Base-by-base conservation (phyloP, 306 rosid species). In the Castanea mollissima region DNA sequence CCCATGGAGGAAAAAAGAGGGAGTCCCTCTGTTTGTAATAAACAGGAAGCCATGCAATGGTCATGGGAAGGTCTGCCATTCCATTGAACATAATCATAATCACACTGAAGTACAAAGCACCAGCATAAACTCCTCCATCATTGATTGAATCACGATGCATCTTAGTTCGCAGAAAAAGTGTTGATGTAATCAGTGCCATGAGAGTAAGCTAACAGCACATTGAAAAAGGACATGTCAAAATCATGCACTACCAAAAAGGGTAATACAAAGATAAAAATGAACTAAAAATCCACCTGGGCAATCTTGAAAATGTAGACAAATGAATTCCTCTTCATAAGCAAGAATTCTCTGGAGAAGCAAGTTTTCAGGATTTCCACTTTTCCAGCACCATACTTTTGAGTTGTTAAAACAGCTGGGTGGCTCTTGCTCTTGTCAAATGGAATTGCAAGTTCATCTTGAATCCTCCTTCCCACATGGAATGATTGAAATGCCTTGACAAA, bases 341-440 rank as follows among this genome's bases (percentile, higher is more conserved):
- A 71, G 70, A 77, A 29, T 69, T 87, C 89, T 73, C 87, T 80
- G 6, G 83, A 71, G 64, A 85, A 70, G 79, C 91, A 85, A 58
- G 89, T 80, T 71, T 83, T 83, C 41, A 80, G 23, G 2, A 87
- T 78, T 38, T 85, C 82, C 64, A 41, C 38, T 70, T 75, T 88
- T 13, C 64, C 67, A 16, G 75, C 77, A 12, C 91, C 87, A 55
- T 78, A 83, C 5, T n/a, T 35, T 49, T 35, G 65, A 5, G 83
- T 80, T 25, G 84, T 78, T 77, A 88, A 78, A 41, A 89, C 91
- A n/a, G 91, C 84, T 21, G 80, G 76, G 73, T 88, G 91, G 83
- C 69, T 82, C 63, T 78, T 83, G 16, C 67, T 41, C 78, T 78
- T 88, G 82, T 85, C 87, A 41, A 78, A 88, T 23, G 89, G 84